Conservation (phyloP, 768 basidiomycete genomes). For the Exidia glandulosa region DNA sequence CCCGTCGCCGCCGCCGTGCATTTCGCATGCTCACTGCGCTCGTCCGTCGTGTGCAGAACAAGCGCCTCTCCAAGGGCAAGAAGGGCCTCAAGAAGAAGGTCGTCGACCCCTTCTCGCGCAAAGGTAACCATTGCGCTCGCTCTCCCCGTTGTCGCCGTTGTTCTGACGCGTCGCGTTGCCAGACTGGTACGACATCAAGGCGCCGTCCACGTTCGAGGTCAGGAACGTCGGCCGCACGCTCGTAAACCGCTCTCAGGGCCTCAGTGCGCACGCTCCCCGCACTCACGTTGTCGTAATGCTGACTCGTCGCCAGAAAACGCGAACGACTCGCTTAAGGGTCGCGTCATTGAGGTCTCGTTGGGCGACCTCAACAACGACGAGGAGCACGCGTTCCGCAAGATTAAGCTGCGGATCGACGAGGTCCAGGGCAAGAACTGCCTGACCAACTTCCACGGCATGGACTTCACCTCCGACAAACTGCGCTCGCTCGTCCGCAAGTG, state of each 20-base stretch:
- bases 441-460: slow-evolving; percentile 99
- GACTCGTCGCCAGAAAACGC: slow-evolving; percentile 67
- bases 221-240: slow-evolving; percentile 97
- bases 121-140: slow-evolving; percentile 46
- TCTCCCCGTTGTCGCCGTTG: background rate
- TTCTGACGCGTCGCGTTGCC: background rate
- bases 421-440: slow-evolving; percentile 98
- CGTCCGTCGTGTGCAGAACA: slow-evolving; percentile 72
- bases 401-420: slow-evolving; percentile 94
- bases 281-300: background rate
- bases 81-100: slow-evolving; percentile 99
- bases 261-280: slow-evolving; percentile 56
- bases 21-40: too few species aligned
- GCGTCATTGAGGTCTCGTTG: slow-evolving; percentile 90
- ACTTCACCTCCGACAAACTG: slow-evolving; percentile 99
- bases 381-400: slow-evolving; percentile 99
- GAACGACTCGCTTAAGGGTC: slow-evolving; percentile 95
- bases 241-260: slow-evolving; percentile 93
- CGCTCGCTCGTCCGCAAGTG: slow-evolving; percentile 99
- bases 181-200: slow-evolving; percentile 99
- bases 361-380: slow-evolving; percentile 99
- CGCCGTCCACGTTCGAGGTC: slow-evolving; percentile 93
- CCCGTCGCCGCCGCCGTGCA: too few species aligned
- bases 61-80: slow-evolving; percentile 95
- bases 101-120: slow-evolving; percentile 99